Percentiles rank a stretch among this genome's conserved stretches.
Evolutionary conservation across 495 filamentous ascomycete species (phyloP).

Genomic region (Daldinia childiae): DNA sequence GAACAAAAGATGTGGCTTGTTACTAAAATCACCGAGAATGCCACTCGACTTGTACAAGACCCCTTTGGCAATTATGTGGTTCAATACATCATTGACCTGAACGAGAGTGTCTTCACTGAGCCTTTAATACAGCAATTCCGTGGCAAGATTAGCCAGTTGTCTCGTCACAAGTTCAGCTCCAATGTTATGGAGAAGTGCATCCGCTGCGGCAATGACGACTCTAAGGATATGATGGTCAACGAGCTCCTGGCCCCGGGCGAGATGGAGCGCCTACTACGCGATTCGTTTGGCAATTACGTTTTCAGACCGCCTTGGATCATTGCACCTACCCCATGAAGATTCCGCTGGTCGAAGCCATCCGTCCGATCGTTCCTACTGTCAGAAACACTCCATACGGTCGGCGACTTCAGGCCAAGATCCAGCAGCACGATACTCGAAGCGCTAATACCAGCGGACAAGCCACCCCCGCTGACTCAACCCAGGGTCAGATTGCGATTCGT

Average conservation of each 20-base stretch:
- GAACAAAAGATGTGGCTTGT: slow-evolving; percentile 88
- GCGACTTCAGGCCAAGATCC: slow-evolving; percentile 87
- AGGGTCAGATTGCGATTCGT: slow-evolving; percentile 53
- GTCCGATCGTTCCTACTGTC: slow-evolving; percentile 81
- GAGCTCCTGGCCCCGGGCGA: slow-evolving; percentile 80
- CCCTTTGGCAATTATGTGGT: slow-evolving; percentile 99
- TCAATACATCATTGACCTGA: slow-evolving; percentile 96
- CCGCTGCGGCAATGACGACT: slow-evolving; percentile 73
- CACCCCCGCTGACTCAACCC: slow-evolving; percentile 51
- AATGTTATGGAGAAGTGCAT: slow-evolving; percentile 99
- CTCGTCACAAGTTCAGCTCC: slow-evolving; percentile 98
- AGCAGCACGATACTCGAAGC: slow-evolving; percentile 53
- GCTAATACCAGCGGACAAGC: slow-evolving; percentile 44
- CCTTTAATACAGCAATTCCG: slow-evolving; percentile 81
- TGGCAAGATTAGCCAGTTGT: slow-evolving; percentile 76
- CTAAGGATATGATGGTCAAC: slow-evolving; percentile 81
- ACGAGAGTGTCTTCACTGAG: slow-evolving; percentile 81
- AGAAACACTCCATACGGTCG: slow-evolving; percentile 92
- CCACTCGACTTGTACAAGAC: slow-evolving; percentile 87
- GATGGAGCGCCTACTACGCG: slow-evolving; percentile 85
- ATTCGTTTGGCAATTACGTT: slow-evolving; percentile 96
- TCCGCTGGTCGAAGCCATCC: slow-evolving; percentile 80
- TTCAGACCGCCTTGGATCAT: slow-evolving; percentile 94
- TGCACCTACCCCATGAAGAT: slow-evolving; percentile 74
- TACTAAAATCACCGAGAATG: slow-evolving; percentile 81